Percentiles rank a stretch among this genome's conserved stretches.
These are phyloP conservation scores for Gossypium turneri DNA, from an alignment of 345 rosid species.

Conservation along the genomic window DNA sequence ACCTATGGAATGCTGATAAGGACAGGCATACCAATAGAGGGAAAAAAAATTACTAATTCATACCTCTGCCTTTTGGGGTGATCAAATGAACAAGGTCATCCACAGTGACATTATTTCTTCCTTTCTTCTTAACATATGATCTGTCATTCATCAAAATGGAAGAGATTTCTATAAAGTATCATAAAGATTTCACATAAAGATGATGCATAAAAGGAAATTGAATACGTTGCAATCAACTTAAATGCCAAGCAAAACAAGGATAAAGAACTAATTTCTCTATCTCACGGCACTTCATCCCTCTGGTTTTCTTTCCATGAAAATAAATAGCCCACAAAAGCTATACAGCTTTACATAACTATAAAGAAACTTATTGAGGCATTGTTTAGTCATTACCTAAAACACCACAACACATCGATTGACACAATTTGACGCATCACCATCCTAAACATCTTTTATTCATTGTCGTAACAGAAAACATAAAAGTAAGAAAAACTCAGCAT, in stretches of 20 bases:
- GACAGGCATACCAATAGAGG: neutral
- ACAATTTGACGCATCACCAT: neutral
- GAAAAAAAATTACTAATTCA: neutral
- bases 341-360: neutral
- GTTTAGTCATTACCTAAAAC: neutral
- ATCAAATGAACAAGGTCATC: constrained; percentile 46
- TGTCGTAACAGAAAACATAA: neutral
- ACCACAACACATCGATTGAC: neutral
- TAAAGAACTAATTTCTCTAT: neutral
- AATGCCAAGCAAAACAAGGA: neutral
- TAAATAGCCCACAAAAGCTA: neutral
- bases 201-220: neutral
- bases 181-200: neutral
- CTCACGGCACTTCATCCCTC: neutral
- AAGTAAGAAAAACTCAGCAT: neutral
- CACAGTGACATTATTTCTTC: constrained; percentile 44
- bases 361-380: neutral
- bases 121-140: constrained; percentile 37
- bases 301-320: neutral
- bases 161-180: neutral
- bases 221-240: neutral
- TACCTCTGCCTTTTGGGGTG: constrained; percentile 54
- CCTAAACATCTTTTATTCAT: neutral
- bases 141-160: constrained; percentile 9
- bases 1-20: neutral